Percentiles rank a stretch among this genome's conserved stretches.
Conservation (phyloP, 2,329 filamentous ascomycete genomes). For the Diaporthe ilicicola region DNA sequence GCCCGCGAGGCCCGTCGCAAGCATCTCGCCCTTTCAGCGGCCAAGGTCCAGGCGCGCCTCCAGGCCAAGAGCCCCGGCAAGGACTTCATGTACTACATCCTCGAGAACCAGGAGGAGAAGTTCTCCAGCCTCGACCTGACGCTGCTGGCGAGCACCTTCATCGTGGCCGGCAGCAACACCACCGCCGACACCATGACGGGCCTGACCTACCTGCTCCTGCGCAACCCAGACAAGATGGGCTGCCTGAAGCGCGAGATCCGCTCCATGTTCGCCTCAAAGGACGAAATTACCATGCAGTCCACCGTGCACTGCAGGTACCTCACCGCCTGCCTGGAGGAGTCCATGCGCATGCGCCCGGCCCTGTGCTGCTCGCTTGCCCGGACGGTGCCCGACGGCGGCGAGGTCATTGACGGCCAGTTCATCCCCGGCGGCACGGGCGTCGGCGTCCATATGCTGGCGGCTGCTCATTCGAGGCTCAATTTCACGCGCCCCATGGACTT, state of each 20-base stretch:
- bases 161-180: conserved; percentile 58
- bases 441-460: conserved; percentile 42
- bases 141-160: conserved; percentile 37
- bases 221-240: conserved; percentile 37
- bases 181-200: conserved; percentile 51
- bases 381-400: conserved; percentile 31
- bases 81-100: conserved; percentile 35
- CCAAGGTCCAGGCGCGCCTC: conserved; percentile 18
- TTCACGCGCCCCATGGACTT: conserved; percentile 44
- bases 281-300: conserved; percentile 40
- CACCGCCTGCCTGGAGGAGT: conserved; percentile 44
- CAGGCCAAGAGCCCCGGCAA: conserved; percentile 30
- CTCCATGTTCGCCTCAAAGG: conserved; percentile 36
- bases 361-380: conserved; percentile 36
- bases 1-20: conserved; percentile 12
- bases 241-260: conserved; percentile 42
- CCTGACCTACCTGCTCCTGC: conserved; percentile 43
- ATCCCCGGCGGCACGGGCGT: conserved; percentile 43
- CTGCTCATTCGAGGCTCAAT: conserved; percentile 42
- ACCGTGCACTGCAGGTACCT: conserved; percentile 42
- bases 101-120: conserved; percentile 34
- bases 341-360: conserved; percentile 40
- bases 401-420: conserved; percentile 37
- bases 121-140: conserved; percentile 33
- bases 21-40: conserved; percentile 6